Percentiles rank a stretch among this genome's conserved stretches.
Evolutionary conservation across 805 yeast species (phyloP).

Genomic region (Hanseniaspora clermontiae): DNA sequence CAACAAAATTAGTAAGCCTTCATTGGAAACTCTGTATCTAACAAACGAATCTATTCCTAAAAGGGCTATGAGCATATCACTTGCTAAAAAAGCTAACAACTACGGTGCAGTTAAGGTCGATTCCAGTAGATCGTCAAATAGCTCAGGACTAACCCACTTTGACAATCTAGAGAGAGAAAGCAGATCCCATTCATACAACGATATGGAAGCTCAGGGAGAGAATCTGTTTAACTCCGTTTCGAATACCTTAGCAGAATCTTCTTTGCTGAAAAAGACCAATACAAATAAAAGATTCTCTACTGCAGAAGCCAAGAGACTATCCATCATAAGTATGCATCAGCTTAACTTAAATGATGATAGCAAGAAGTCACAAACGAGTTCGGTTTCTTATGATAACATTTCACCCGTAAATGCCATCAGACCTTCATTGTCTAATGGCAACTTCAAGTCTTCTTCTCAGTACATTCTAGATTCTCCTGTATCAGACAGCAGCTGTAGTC

Average conservation of each 20-base stretch:
- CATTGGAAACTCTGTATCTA: neutral
- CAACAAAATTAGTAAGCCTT: neutral
- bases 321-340: neutral
- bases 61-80: slow-evolving; percentile 4
- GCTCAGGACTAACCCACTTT: neutral
- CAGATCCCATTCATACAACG: neutral
- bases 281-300: slow-evolving; percentile 6
- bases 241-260: neutral
- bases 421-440: neutral
- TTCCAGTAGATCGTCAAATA: neutral
- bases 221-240: neutral
- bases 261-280: neutral
- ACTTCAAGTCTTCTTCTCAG: neutral
- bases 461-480: neutral
- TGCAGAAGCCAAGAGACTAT: slow-evolving; percentile 7
- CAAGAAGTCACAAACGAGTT: neutral
- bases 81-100: neutral
- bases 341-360: neutral
- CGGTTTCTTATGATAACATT: neutral
- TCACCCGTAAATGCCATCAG: neutral
- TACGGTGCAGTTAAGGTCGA: neutral
- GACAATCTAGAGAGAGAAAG: neutral
- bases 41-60: neutral
- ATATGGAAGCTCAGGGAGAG: slow-evolving; percentile 5
- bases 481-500: neutral